Evolutionary conservation across 345 rosid species (phyloP).

Genomic region (Lagerstroemia speciosa): DNA sequence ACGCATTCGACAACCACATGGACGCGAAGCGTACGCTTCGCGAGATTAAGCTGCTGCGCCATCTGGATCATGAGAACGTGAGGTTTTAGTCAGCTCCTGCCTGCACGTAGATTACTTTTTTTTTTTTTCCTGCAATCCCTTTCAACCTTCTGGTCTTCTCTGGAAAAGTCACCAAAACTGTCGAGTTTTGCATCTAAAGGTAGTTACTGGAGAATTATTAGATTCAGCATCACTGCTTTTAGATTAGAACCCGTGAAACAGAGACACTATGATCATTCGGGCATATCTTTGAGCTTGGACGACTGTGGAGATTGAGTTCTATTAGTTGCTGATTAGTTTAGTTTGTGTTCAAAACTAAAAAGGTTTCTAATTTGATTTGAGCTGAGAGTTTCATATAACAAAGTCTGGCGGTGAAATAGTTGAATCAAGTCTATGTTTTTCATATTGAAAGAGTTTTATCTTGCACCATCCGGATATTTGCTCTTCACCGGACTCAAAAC

Average conservation of each 20-base stretch:
- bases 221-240: too few species aligned
- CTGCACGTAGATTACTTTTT: neutral
- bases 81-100: slow-evolving; percentile 12
- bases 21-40: slow-evolving; percentile 98
- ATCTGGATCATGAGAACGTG: slow-evolving; percentile 95
- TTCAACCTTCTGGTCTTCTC: neutral
- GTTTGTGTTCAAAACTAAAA: neutral
- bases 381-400: neutral
- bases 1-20: slow-evolving; percentile 91
- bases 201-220: too few species aligned
- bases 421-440: neutral
- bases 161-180: neutral
- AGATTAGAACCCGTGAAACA: too few species aligned
- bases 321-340: neutral
- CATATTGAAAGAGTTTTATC: neutral
- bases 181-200: neutral
- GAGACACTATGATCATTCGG: neutral
- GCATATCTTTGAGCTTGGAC: neutral
- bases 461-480: too few species aligned
- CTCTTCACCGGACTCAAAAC: too few species aligned
- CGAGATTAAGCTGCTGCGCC: slow-evolving; percentile 91
- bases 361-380: neutral
- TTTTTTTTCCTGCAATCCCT: too few species aligned
- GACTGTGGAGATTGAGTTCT: neutral
- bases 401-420: neutral